Base-by-base conservation (phyloP, 2,329 filamentous ascomycete genomes). In the Aspergillus ruber region DNA sequence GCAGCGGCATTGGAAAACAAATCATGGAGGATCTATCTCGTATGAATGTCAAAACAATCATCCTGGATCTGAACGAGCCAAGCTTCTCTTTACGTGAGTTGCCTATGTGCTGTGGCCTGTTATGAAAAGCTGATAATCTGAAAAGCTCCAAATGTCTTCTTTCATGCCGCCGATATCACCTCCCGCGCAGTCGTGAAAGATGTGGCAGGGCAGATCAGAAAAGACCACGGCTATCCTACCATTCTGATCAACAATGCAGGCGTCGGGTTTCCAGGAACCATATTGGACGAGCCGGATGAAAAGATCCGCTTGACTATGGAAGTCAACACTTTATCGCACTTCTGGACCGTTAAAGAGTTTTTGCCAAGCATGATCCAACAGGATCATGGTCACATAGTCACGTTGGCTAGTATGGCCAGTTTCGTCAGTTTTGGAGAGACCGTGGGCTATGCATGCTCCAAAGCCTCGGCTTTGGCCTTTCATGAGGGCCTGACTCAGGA, bases 381-480 rank as follows among this genome's bases (percentile, higher is more conserved):
- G 36, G 68, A 75, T 50, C 73, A 74, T 49, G 78, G 78, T 5
- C 77, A 80, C 48, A 63, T 80, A 21, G 66, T 81, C n/a, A 77
- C 75, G 0, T 65, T 81, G 7, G 76, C 77, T 1, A 76, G 72
- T 50, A 59, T 72, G 44, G 75, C 74, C 4, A 72, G 70, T 13
- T 78, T 74, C 56, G 44, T 74, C 4, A 58, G 64, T 2, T 49
- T 70, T 2, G 67, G 63, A 3, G 68, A 72, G n/a, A 70, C 79
- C 49, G 71, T 70, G 7, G 72, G 74, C 48, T 79, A 79, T 57
- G 65, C 62, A 21, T 68, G 67, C 36, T 73, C 71, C 18, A 79
- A 79, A 53, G 68, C 71, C 1, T 71, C 66, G 3, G 70, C 73
- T 0, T 57, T 78, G 36, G 62, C 69, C 9, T 74, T 79, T 54